Base-by-base conservation (phyloP, 768 basidiomycete genomes). In the Termitomyces heimii region DNA sequence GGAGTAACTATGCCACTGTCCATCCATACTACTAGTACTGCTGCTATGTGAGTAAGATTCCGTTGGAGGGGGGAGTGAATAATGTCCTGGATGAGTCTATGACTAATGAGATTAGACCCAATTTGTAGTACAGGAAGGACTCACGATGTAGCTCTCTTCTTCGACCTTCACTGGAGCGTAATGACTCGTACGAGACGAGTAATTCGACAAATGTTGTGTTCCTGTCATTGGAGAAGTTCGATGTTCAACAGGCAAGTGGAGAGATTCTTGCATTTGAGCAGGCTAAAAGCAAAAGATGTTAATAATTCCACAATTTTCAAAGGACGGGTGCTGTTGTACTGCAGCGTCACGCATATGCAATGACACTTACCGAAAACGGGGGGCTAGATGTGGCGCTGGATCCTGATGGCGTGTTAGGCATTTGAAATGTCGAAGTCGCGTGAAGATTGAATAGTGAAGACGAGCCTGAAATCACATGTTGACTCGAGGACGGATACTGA, bases 331-430 rank as follows among this genome's bases (percentile, higher is more conserved):
- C 48, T 34, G 48, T 22, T 34, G 14, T 34, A 10, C 29, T 20
- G 8, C 48, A 49, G 32, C 32, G 50, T n/a, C 37, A 20, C 50
- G 26, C 14, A 57, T 62, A 75, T 71, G 72, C 74, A 79, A 77
- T 68, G 78, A 79, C 68, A 88, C 89, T 89, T 84, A 82, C 89
- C 86, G 89, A 92, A 77, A 89, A 90, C n/a, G 88, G 86, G 56
- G 86, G 85, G 62, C 84, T 89, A 28, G 86, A 86, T 5, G 86
- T 86, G 24, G 84, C 79, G 66, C 86, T 89, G 20, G 86, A 88
- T 20, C 81, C 84, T 22, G 85, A 85, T 3, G 86, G 85, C 4
- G 87, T 86, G 67, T 85, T 83, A 20, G 86, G 86, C 67, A 88
- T 75, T 63, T 81, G 82, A 68, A 86, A 88, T 3, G 80, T 74